Evolutionary conservation across 306 rosid genomes (phyloP), one percentile per base, ranked within the genome.

Genomic region (Cicer cuneatum): DNA sequence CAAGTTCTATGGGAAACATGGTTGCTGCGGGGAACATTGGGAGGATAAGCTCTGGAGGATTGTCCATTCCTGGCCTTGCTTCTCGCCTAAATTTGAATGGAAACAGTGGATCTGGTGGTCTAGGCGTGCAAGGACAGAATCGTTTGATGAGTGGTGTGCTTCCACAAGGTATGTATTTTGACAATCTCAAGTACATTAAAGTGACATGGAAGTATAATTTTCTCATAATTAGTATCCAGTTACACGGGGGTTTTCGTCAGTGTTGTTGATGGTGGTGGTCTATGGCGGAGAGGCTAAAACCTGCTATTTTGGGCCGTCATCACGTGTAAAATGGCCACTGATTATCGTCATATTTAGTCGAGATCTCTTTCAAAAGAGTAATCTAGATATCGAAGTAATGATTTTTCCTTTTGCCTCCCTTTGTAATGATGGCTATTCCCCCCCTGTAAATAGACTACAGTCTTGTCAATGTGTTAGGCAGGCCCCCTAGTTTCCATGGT

Each of bases 1-100:
- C 99, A 53, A 92, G 90, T 75, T 95, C 99, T 56, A 83, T 95
- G 89, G 99, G 99, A 66, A 92, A 92, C 86, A 92, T 94, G 97
- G 94, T 91, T 69, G 92, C 94, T 77, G 97, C 91, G 51, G 94
- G 90, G 69, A 89, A 84, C 86, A 82, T 89, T 13, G 94, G 94
- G 41, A 83, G 98, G 92, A 83, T 96, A 7, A 94, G 92, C 71
- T 65, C 71, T 76, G 99, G 93, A 70, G 99, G 97, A 69, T 75
- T 92, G 74, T 89, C 99, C 8, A 87, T 92, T 56, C 97, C 99
- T 72, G 99, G 97, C 60, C 97, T 95, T 76, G 78, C 90, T 46
- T 93, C 98, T 51, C 99, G 99, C 54, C 77, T 93, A 68, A 93
- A 87, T 82, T 84, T 92, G 51, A 70, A 84, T 69, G 87, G 86